A percentile compares a stretch with the other conserved stretches of the same genome.
These are phyloP conservation scores for Conoideocrella luteorostrata DNA, from an alignment of 2,329 filamentous ascomycete genomes.

Conservation along the genomic window DNA sequence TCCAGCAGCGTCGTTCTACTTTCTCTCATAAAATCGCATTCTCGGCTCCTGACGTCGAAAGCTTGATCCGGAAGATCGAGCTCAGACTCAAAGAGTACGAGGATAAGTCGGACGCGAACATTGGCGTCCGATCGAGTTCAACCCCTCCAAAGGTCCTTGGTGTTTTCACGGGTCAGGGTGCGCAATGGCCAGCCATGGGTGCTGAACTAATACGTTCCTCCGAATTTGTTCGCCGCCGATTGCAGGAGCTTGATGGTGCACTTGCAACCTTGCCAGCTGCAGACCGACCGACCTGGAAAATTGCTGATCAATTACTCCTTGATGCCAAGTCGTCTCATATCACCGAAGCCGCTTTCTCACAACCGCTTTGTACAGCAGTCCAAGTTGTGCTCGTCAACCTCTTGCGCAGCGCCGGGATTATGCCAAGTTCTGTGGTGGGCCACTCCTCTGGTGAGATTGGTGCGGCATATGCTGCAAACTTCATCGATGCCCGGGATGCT, in stretches of 20 bases:
- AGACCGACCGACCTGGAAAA: conserved; percentile 5
- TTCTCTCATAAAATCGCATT: no score
- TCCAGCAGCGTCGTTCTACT: no score
- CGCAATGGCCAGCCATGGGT: conserved; percentile 28
- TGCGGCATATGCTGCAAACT: conserved; percentile 31
- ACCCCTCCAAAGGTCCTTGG: conserved; percentile 13
- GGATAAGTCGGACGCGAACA: no score
- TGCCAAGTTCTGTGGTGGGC: conserved; percentile 26
- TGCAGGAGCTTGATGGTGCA: not conserved
- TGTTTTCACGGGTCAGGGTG: conserved; percentile 28
- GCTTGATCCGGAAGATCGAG: no score
- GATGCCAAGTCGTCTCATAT: not conserved
- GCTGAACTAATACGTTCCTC: conserved; percentile 14
- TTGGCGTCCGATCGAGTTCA: not conserved
- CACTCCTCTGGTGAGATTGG: conserved; percentile 37
- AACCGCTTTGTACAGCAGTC: conserved; percentile 27
- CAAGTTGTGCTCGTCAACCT: conserved; percentile 36
- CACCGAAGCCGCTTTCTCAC: conserved; percentile 12
- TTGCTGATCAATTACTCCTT: conserved; percentile 1
- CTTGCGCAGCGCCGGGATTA: conserved; percentile 23
- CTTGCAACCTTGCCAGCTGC: not conserved
- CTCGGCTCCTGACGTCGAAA: no score
- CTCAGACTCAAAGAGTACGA: no score
- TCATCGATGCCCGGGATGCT: conserved; percentile 1
- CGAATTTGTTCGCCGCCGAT: not conserved